Conservation (phyloP, 352 stramenopile species). For the Phytophthora hybrid region DNA sequence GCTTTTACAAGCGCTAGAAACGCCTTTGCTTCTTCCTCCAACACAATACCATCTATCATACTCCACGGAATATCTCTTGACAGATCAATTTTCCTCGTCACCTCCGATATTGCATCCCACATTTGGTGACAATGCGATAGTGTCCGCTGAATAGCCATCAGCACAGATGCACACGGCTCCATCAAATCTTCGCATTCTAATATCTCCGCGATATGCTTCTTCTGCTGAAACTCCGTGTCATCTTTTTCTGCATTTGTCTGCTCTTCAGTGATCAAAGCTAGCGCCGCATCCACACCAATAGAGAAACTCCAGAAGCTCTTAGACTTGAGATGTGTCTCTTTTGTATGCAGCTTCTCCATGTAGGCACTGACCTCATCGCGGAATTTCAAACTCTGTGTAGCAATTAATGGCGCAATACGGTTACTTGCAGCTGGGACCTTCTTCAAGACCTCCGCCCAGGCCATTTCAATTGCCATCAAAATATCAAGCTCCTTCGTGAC, state of each 20-base stretch:
- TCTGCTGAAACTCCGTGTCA: slow-evolving; percentile 52
- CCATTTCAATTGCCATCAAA: slow-evolving; percentile 56
- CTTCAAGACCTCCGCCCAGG: slow-evolving; percentile 70
- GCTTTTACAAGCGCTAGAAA: slow-evolving; percentile 91
- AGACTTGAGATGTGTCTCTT: slow-evolving; percentile 58
- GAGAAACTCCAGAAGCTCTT: slow-evolving; percentile 75
- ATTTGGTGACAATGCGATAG: slow-evolving; percentile 83
- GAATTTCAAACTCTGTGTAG: slow-evolving; percentile 69
- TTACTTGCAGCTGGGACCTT: slow-evolving; percentile 72
- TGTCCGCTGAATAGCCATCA: slow-evolving; percentile 80
- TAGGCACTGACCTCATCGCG: slow-evolving; percentile 86
- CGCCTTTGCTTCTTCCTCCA: slow-evolving; percentile 95
- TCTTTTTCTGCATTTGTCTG: slow-evolving; percentile 48
- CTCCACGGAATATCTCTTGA: slow-evolving; percentile 92
- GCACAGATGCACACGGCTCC: slow-evolving; percentile 74
- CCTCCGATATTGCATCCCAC: slow-evolving; percentile 88
- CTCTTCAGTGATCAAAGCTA: slow-evolving; percentile 57
- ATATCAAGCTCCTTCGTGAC: slow-evolving; percentile 68
- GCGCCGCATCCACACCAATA: slow-evolving; percentile 50
- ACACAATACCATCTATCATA: slow-evolving; percentile 89
- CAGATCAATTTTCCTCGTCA: slow-evolving; percentile 91
- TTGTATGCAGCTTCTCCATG: slow-evolving; percentile 72
- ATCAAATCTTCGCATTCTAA: slow-evolving; percentile 94
- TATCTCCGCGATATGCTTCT: slow-evolving; percentile 91
- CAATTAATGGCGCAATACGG: slow-evolving; percentile 72